phyloP scores from a whole-genome alignment of 805 yeast genomes.

The Candida tallmaniae region DNA sequence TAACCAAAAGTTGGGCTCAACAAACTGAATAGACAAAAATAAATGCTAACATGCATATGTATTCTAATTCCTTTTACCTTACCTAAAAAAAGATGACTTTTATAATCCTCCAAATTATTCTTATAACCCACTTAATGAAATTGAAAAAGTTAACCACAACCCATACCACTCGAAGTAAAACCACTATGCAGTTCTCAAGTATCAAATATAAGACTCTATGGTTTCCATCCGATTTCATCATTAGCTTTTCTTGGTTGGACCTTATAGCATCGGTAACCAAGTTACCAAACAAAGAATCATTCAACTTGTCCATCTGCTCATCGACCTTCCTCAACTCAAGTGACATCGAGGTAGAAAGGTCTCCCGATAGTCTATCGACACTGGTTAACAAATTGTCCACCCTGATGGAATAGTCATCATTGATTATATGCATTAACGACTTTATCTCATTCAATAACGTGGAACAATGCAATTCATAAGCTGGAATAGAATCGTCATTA shows the following conservation, averaged over 20 bases:
- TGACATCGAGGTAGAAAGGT: conserved; percentile 66
- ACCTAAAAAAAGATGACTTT: conserved; percentile 4
- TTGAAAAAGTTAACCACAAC: conserved; percentile 47
- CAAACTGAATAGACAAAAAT: neutral
- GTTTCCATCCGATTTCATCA: conserved; percentile 18
- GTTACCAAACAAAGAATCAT: conserved; percentile 27
- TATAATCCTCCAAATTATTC: conserved; percentile 19
- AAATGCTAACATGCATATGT: neutral
- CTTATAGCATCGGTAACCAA: conserved; percentile 12
- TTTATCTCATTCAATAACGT: conserved; percentile 32
- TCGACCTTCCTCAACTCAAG: conserved; percentile 52
- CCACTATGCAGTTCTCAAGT: conserved; percentile 50
- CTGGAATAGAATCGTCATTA: conserved; percentile 30
- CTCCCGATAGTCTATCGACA: conserved; percentile 68
- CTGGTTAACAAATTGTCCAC: conserved; percentile 58
- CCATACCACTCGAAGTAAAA: conserved; percentile 54
- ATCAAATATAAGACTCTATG: conserved; percentile 37
- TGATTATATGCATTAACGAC: conserved; percentile 30
- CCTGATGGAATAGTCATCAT: conserved; percentile 45
- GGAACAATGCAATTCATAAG: conserved; percentile 27
- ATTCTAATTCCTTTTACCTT: neutral
- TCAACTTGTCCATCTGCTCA: conserved; percentile 44
- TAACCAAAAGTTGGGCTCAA: too few species aligned
- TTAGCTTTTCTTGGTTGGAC: conserved; percentile 2
- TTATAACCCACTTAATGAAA: conserved; percentile 19